A percentile compares a stretch with the other conserved stretches of the same genome.
phyloP scores from a whole-genome alignment of 2,329 filamentous ascomycete species.

The Curvularia lunata region DNA sequence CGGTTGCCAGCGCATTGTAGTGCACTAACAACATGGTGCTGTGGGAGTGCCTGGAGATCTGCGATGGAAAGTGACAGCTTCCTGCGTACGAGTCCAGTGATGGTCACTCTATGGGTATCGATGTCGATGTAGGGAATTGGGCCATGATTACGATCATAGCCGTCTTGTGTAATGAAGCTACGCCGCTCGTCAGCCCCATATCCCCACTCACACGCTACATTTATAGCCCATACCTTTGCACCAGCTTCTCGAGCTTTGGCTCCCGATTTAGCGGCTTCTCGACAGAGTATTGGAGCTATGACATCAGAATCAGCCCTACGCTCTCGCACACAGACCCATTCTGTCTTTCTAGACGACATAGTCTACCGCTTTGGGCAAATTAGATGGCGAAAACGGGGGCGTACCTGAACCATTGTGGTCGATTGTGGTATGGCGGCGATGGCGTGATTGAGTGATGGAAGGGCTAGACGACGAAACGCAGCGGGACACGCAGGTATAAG shows the following conservation, averaged over 20 bases:
- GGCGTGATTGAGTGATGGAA: slow-evolving; percentile 36
- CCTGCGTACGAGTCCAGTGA: slow-evolving; percentile 59
- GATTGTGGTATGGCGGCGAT: slow-evolving; percentile 35
- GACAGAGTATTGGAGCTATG: slow-evolving; percentile 51
- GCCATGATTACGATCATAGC: slow-evolving; percentile 65
- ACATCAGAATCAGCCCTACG: slow-evolving; percentile 26
- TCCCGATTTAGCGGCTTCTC: slow-evolving; percentile 58
- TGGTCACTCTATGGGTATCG: slow-evolving; percentile 51
- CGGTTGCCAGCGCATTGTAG: slow-evolving; percentile 67
- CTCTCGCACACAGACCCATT: neutral
- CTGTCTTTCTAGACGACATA: slow-evolving; percentile 14
- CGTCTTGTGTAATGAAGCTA: slow-evolving; percentile 57
- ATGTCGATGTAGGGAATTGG: slow-evolving; percentile 58
- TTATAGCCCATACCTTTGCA: slow-evolving; percentile 48
- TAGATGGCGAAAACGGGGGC: slow-evolving; percentile 15
- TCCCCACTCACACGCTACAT: neutral
- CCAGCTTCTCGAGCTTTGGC: slow-evolving; percentile 53
- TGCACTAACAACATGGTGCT: slow-evolving; percentile 63
- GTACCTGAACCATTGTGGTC: slow-evolving; percentile 38
- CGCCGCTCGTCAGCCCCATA: neutral
- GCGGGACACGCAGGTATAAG: slow-evolving; percentile 22
- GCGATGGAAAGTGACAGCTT: slow-evolving; percentile 55
- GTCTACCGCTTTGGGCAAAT: slow-evolving; percentile 26
- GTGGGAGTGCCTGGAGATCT: slow-evolving; percentile 57
- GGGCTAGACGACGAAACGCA: slow-evolving; percentile 24